These are phyloP conservation scores for Prinsepia uniflora DNA, from an alignment of 306 rosid genomes.

Conservation along the genomic window DNA sequence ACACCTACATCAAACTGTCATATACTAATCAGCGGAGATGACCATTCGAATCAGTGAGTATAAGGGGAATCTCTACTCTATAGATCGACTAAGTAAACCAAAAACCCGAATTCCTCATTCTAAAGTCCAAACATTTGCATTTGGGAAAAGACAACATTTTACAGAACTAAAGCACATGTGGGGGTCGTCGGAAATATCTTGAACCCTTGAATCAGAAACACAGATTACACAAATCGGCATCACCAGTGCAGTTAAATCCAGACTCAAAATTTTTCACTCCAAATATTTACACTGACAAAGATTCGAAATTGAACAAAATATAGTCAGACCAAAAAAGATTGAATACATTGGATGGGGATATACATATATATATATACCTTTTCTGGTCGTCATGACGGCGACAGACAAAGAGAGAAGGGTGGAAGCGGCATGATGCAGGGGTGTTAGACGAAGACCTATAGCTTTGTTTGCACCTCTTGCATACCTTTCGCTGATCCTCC, in stretches of 20 bases:
- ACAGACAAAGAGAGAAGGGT: slow-evolving; percentile 82
- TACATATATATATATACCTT: slow-evolving; percentile 38
- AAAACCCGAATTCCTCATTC: not conserved
- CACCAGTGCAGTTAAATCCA: not conserved
- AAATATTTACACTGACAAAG: not conserved
- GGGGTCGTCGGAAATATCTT: not conserved
- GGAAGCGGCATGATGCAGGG: slow-evolving; percentile 82
- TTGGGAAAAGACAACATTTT: not conserved
- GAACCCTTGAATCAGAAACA: not conserved
- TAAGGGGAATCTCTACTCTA: not conserved
- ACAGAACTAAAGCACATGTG: not conserved
- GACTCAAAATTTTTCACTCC: not conserved
- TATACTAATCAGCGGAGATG: not conserved
- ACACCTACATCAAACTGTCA: too few relatives aligned
- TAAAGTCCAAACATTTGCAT: too few relatives aligned
- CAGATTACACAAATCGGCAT: not conserved
- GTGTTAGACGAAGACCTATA: slow-evolving; percentile 45
- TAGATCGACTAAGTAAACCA: not conserved
- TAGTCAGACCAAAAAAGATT: too few relatives aligned
- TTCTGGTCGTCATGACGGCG: slow-evolving; percentile 95
- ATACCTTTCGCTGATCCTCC: slow-evolving; percentile 29
- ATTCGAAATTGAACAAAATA: too few relatives aligned
- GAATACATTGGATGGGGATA: not conserved
- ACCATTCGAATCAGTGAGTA: not conserved
- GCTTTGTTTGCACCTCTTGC: slow-evolving; percentile 57